These are phyloP conservation scores for Colletotrichum filicis DNA, from an alignment of 2,329 filamentous ascomycete genomes.

Conservation along the genomic window DNA sequence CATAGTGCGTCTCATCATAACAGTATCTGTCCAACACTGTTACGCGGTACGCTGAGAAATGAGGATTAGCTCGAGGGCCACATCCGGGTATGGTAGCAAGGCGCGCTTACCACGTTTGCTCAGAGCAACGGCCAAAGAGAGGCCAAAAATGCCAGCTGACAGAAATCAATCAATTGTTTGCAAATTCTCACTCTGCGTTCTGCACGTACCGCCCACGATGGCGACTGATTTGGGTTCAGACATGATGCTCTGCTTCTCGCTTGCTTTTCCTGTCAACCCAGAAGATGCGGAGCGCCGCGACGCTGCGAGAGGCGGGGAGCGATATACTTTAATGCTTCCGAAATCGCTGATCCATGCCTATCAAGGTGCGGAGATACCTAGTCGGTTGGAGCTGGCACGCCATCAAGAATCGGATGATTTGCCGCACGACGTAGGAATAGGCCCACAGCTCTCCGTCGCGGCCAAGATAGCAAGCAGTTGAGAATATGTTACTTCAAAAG, in stretches of 20 bases:
- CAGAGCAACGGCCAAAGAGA: slow-evolving; percentile 39
- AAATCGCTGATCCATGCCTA: slow-evolving; percentile 4
- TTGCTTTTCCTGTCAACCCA: background rate
- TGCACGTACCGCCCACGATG: slow-evolving; percentile 17
- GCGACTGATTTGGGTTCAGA: slow-evolving; percentile 12
- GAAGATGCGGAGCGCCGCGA: background rate
- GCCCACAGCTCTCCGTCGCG: background rate
- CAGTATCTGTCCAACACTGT: slow-evolving; percentile 38
- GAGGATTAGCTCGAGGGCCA: background rate
- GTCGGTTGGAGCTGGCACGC: background rate
- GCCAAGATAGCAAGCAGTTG: background rate
- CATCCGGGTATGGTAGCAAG: too few species aligned
- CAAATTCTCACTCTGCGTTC: too few species aligned
- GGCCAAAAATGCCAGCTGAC: slow-evolving; percentile 40
- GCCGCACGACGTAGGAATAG: background rate
- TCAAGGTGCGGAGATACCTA: background rate
- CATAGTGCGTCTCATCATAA: slow-evolving; percentile 38
- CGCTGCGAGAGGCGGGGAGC: background rate
- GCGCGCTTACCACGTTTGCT: slow-evolving; percentile 35
- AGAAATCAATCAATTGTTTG: background rate
- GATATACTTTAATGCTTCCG: background rate
- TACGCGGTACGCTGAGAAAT: slow-evolving; percentile 26
- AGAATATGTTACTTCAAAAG: background rate
- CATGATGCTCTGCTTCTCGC: slow-evolving; percentile 1
- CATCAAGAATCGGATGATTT: background rate